Conservation (phyloP, 768 basidiomycete genomes). For the Suillus decipiens region DNA sequence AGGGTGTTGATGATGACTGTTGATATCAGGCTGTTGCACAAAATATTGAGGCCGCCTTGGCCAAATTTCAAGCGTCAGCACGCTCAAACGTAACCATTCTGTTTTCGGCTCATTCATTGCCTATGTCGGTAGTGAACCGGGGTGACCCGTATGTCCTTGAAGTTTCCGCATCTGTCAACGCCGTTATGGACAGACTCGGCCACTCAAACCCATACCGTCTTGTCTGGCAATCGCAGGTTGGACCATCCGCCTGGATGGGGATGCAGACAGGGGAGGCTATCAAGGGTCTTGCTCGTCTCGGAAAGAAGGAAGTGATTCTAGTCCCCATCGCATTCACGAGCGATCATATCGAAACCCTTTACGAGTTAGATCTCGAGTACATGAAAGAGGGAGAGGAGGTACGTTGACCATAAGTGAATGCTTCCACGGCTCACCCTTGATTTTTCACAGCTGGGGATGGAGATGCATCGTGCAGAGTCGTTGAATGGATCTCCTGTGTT, state of each 20-base stretch:
- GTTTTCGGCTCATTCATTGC: slow-evolving; percentile 97
- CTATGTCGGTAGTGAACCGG: slow-evolving; percentile 98
- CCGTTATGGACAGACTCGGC: slow-evolving; percentile 87
- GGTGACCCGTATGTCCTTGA: slow-evolving; percentile 97
- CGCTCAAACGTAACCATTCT: slow-evolving; percentile 80
- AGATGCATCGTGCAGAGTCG: slow-evolving; percentile 85
- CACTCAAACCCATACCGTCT: slow-evolving; percentile 87
- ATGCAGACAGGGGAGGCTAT: slow-evolving; percentile 92
- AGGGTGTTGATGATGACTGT: slow-evolving; percentile 10
- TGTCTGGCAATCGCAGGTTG: slow-evolving; percentile 98
- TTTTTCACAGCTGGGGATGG: slow-evolving; percentile 75
- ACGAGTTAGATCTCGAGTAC: slow-evolving; percentile 95
- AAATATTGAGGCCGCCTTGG: slow-evolving; percentile 81
- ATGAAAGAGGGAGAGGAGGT: slow-evolving; percentile 89
- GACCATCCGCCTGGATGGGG: slow-evolving; percentile 97
- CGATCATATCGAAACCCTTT: slow-evolving; percentile 98
- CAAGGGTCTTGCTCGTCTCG: slow-evolving; percentile 79
- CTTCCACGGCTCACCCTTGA: slow-evolving; percentile 7
- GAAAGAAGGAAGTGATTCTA: slow-evolving; percentile 75
- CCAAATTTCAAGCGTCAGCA: slow-evolving; percentile 70
- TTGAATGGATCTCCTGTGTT: slow-evolving; percentile 97
- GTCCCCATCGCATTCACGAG: slow-evolving; percentile 98
- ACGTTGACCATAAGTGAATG: slow-evolving; percentile 22
- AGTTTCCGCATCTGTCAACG: slow-evolving; percentile 90
- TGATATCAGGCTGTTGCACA: slow-evolving; percentile 78